Evolutionary conservation across 2,329 filamentous ascomycete species (phyloP).

Genomic region (Colletotrichum ledebouriae): DNA sequence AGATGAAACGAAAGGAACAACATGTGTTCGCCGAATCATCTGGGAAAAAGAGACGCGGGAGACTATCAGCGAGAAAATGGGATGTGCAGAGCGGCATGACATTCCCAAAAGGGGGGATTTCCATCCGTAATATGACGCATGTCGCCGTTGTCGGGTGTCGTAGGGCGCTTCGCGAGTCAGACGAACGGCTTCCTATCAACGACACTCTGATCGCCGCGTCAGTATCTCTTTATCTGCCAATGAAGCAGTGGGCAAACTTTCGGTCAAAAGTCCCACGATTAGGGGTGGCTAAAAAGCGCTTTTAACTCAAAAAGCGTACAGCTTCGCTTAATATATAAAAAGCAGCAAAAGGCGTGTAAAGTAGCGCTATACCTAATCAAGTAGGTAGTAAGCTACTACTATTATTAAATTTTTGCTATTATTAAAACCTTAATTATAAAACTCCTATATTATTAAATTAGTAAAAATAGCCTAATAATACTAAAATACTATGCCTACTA

Average conservation of each 20-base stretch:
- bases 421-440: too few relatives aligned
- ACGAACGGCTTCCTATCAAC: constrained; percentile 15
- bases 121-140: constrained; percentile 24
- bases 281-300: too few relatives aligned
- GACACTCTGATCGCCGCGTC: not conserved
- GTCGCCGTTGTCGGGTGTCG: constrained; percentile 28
- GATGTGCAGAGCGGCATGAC: constrained; percentile 5
- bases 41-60: not conserved
- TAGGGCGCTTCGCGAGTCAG: constrained; percentile 32
- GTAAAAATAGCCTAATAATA: too few relatives aligned
- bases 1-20: constrained; percentile 1
- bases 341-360: too few relatives aligned
- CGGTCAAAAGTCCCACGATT: not conserved
- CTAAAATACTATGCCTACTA: too few relatives aligned
- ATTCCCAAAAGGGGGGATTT: not conserved
- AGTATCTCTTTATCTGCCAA: constrained; percentile 24
- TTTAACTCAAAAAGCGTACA: too few relatives aligned
- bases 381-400: too few relatives aligned
- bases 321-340: too few relatives aligned
- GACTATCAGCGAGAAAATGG: not conserved
- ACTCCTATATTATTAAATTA: too few relatives aligned
- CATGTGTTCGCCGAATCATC: not conserved
- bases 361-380: too few relatives aligned
- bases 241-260: constrained; percentile 7
- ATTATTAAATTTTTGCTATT: too few relatives aligned